Conservation (phyloP, 2,329 filamentous ascomycete genomes). For the Verticillium longisporum region DNA sequence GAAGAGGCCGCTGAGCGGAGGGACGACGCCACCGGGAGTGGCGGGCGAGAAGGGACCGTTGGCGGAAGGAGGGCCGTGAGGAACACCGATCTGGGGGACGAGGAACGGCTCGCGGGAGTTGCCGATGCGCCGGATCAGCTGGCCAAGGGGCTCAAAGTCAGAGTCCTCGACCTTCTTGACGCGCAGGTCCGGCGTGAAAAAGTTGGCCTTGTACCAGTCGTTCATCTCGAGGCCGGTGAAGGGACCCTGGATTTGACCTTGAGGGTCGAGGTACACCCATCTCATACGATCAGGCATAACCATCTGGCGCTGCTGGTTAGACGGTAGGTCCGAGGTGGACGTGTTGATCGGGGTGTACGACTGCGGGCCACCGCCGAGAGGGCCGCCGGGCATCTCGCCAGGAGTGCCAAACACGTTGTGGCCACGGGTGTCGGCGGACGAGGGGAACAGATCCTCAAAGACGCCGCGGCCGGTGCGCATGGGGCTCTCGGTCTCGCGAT, state of each 20-base stretch:
- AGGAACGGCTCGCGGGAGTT: conserved; percentile 97
- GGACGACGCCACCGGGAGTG: conserved; percentile 59
- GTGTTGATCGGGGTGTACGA: conserved; percentile 12
- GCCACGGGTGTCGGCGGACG: conserved; percentile 22
- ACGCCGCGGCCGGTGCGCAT: conserved; percentile 46
- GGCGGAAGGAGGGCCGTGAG: conserved; percentile 66
- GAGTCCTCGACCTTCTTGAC: conserved; percentile 92
- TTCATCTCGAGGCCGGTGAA: conserved; percentile 99
- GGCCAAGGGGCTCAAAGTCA: conserved; percentile 91
- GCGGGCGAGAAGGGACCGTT: conserved; percentile 42
- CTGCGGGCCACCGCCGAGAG: conserved; percentile 14
- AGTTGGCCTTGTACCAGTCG: conserved; percentile 98
- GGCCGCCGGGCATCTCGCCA: conserved; percentile 15
- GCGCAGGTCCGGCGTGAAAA: conserved; percentile 89
- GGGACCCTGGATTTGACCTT: conserved; percentile 85
- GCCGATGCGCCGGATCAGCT: conserved; percentile 90
- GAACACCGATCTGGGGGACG: conserved; percentile 92
- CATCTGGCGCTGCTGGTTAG: conserved; percentile 75
- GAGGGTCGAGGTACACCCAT: conserved; percentile 96
- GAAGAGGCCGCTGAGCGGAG: conserved; percentile 88
- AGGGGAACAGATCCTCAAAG: conserved; percentile 49
- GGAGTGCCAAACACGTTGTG: conserved; percentile 17
- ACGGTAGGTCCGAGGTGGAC: conserved; percentile 21
- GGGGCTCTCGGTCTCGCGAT: conserved; percentile 54
- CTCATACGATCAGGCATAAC: conserved; percentile 99